phyloP scores from a whole-genome alignment of 768 basidiomycete species.

The Tulasnella sp. region DNA sequence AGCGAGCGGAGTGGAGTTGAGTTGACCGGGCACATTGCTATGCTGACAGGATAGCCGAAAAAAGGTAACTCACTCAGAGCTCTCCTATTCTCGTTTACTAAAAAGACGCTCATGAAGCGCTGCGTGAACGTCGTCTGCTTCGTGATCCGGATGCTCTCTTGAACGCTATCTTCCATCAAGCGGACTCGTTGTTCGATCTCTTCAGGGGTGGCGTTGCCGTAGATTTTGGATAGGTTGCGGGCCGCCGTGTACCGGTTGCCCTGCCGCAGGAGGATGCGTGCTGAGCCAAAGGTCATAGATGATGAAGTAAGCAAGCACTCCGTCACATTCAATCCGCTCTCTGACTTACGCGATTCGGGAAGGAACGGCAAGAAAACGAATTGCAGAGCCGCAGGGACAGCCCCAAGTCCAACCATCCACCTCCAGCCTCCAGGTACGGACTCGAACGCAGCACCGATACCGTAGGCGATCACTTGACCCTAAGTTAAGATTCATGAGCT shows the following conservation, averaged over 20 bases:
- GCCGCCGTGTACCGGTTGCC: slow-evolving; percentile 57
- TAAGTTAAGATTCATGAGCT: slow-evolving; percentile 13
- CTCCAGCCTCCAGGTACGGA: slow-evolving; percentile 69
- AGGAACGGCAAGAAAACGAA: slow-evolving; percentile 62
- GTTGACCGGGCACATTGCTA: not conserved
- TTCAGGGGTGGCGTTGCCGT: slow-evolving; percentile 62
- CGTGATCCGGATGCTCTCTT: slow-evolving; percentile 63
- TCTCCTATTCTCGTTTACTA: slow-evolving; percentile 62
- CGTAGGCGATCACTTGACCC: slow-evolving; percentile 74
- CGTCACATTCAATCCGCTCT: not conserved
- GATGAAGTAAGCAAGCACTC: not conserved
- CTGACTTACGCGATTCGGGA: slow-evolving; percentile 75
- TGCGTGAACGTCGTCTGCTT: slow-evolving; percentile 64
- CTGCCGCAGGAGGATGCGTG: slow-evolving; percentile 67
- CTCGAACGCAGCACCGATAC: slow-evolving; percentile 68
- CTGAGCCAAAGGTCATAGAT: slow-evolving; percentile 41
- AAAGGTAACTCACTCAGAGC: slow-evolving; percentile 60
- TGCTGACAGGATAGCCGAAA: too few species aligned
- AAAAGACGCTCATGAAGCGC: slow-evolving; percentile 58
- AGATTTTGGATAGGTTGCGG: slow-evolving; percentile 66
- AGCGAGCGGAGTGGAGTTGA: not conserved
- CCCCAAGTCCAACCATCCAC: slow-evolving; percentile 81
- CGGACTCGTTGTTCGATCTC: slow-evolving; percentile 65
- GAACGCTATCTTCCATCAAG: slow-evolving; percentile 61
- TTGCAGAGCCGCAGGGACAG: slow-evolving; percentile 68